These are phyloP conservation scores for Curvularia verruculosa DNA, from an alignment of 2,329 filamentous ascomycete species.

Conservation along the genomic window DNA sequence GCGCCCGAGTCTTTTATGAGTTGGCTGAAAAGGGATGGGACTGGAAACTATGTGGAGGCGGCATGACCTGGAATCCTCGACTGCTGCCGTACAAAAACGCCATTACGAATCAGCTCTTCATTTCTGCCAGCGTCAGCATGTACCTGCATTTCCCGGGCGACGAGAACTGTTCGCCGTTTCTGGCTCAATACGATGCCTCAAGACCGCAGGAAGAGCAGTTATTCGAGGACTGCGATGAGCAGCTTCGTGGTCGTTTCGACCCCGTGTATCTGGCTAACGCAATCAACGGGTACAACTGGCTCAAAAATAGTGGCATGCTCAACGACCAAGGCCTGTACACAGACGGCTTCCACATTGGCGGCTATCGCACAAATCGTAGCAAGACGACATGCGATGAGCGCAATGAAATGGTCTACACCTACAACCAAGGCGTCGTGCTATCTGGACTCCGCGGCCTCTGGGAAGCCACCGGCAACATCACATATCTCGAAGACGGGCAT, in stretches of 20 bases:
- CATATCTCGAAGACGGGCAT: constrained; percentile 81
- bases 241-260: constrained; percentile 52
- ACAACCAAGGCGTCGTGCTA: constrained; percentile 91
- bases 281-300: constrained; percentile 79
- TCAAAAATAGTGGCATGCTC: constrained; percentile 79
- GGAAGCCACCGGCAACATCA: constrained; percentile 73
- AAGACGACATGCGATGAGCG: constrained; percentile 78
- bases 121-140: constrained; percentile 85
- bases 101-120: constrained; percentile 91
- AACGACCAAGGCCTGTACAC: constrained; percentile 76
- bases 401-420: constrained; percentile 91
- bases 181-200: constrained; percentile 40
- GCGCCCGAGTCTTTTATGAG: constrained; percentile 85
- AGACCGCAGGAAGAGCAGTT: constrained; percentile 4
- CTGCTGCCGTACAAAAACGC: constrained; percentile 86
- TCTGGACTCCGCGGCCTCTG: constrained; percentile 82
- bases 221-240: constrained; percentile 18
- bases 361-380: constrained; percentile 60
- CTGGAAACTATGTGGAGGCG: constrained; percentile 77
- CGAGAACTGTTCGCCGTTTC: constrained; percentile 72
- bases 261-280: constrained; percentile 74
- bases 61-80: constrained; percentile 88
- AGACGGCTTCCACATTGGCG: constrained; percentile 86
- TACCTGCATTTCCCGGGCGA: constrained; percentile 89
- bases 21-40: constrained; percentile 82